These are phyloP conservation scores for Entomortierella parvispora DNA, from an alignment of 192 early-diverging fungal genomes.

Conservation along the genomic window DNA sequence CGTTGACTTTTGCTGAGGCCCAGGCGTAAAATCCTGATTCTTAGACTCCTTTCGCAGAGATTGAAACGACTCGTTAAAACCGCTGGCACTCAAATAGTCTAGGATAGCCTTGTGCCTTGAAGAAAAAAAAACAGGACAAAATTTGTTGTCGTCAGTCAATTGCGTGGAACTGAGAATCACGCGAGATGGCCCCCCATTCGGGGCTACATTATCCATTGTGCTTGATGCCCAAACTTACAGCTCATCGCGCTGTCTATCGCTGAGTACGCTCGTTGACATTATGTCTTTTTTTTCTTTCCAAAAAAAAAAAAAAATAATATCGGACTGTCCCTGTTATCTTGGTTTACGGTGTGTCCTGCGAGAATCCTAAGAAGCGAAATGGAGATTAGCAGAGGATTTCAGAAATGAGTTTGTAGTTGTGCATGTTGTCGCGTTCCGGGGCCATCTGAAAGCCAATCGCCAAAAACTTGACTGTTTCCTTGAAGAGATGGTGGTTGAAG, in stretches of 20 bases:
- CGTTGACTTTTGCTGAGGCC: constrained; percentile 80
- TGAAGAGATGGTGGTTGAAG: no score
- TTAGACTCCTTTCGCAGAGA: constrained; percentile 77
- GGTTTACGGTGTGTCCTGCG: no score
- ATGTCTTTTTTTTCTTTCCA: no score
- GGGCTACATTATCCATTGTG: neutral
- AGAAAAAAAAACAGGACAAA: neutral
- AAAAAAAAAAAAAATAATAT: no score
- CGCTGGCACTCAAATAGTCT: constrained; percentile 87
- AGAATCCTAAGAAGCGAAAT: no score
- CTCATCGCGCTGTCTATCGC: constrained; percentile 80
- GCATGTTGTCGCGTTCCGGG: no score
- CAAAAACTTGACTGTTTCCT: no score
- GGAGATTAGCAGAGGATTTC: no score
- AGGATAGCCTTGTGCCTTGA: constrained; percentile 80
- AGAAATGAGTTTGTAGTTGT: no score
- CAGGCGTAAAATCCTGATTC: constrained; percentile 76
- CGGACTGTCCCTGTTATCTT: no score
- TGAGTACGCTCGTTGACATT: constrained; percentile 63
- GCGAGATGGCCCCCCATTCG: neutral
- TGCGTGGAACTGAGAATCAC: neutral
- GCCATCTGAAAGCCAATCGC: no score
- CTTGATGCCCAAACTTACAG: constrained; percentile 59
- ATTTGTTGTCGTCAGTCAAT: neutral
- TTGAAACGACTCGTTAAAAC: constrained; percentile 73